Base-by-base conservation (phyloP, 805 yeast genomes). In the Zygotorulaspora sp. region DNA sequence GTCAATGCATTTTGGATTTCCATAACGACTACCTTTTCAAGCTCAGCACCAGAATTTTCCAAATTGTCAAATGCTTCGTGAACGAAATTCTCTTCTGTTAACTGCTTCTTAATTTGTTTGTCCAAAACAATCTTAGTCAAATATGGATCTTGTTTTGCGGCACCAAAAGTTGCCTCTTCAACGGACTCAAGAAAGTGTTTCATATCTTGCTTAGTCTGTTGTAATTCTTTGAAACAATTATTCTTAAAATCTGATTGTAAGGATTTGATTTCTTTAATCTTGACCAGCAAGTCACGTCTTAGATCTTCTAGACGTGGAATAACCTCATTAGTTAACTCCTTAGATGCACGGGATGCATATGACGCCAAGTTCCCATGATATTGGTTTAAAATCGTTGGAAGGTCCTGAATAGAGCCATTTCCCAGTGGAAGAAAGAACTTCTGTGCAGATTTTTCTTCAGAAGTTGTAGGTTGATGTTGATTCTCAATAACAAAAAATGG, bases 31-130 rank as follows among this genome's bases (percentile, higher is more conserved):
- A 87, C 90, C 52, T 83, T 79, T 58, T 83, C 98, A 45, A 92
- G 72, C 57, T 88, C 92, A 40, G 80, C 79, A 34, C 95, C 96
- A 1, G 96, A 82, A 24, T 77, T 76, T 66, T 90, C 95, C 49
- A 89, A 71, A 62, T 90, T 89, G 49, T 79, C 70, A 58, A 75
- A 90, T 0, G 97, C 96, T 58, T 89, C 96, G 55, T 87, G 86
- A 32, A 90, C 68, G 53, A 80, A 83, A 61, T 82, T 83, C 60
- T 90, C 97, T 62, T 87, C 96, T 13, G 72, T 71, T 30, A 90
- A 62, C 58, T 87, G 96, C 48, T 73, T 75, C 51, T 74, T 80
- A 53, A 92, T 75, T 60, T 83, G 90, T 55, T 77, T 72, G 50
- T 90, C 96, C 47, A 90, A 67, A 27, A 70, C 63, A 29, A 78